Evolutionary conservation across 2,329 filamentous ascomycete species (phyloP), one percentile per base, ranked within the genome.

Genomic region (Fusarium sp.): DNA sequence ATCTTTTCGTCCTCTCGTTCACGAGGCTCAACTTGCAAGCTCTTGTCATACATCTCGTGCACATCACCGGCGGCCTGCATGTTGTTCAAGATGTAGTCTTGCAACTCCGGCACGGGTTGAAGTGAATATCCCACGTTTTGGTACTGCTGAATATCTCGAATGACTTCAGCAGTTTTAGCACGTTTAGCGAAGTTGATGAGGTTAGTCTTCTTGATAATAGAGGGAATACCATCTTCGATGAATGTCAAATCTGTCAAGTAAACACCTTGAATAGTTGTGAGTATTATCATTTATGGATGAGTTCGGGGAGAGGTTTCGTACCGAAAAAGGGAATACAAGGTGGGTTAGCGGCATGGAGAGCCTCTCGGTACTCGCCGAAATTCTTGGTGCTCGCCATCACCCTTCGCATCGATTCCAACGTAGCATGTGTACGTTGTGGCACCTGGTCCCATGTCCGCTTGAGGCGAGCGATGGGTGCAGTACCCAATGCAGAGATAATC

Each of bases 1-100:
- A 99, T 98, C 87, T 98, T 98, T 84, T 99, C 96, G 79, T 99
- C 96, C 84, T 99, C 96, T 76, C 96, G 89, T 84, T 99, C 96
- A 76, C 96, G 89, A 69, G 96, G 96, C 80, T 99, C 96, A 65
- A 99, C 91, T 77, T 91, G 87, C 82, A 99, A 85, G 83, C 94
- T 97, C 86, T 94, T 94, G 81, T 98, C 94, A 84, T 98, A 99
- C 96, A 98, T 98, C 85, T 98, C 95, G 80, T 98, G 94, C 69
- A 99, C 96, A 80, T 98, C 95, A 55, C 94, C 93, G 6, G 96
- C 95, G 30, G 91, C 92, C 82, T 97, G 92, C 92, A 98, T 97
- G 80, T 98, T 98, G 80, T 91, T 94, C 73, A 98, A 83, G 72
- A 99, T 97, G 82, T 98, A 99, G 74, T 98, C 94, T 79, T 98